These are phyloP conservation scores for Lipomyces mesembrius DNA, from an alignment of 805 yeast genomes.

Conservation along the genomic window DNA sequence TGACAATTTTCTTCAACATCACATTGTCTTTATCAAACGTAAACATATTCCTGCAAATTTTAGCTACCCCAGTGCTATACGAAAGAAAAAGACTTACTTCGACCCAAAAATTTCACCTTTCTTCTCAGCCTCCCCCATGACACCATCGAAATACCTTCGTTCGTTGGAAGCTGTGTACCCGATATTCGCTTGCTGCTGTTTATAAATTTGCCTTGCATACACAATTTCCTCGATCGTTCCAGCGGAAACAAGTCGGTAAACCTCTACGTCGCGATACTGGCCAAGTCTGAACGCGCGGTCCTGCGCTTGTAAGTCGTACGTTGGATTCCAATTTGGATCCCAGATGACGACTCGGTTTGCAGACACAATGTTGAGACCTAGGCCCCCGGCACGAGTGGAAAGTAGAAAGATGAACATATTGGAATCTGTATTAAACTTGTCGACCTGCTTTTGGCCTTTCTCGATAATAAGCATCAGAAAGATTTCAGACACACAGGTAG, in stretches of 20 bases:
- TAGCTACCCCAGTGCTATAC: not conserved
- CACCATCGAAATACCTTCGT: constrained; percentile 33
- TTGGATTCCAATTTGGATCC: constrained; percentile 36
- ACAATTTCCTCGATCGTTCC: constrained; percentile 35
- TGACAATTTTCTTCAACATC: constrained; percentile 21
- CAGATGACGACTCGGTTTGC: constrained; percentile 34
- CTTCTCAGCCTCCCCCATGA: constrained; percentile 21
- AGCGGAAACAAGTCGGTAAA: constrained; percentile 27
- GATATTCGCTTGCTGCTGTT: constrained; percentile 36
- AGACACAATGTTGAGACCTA: constrained; percentile 32
- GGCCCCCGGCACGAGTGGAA: constrained; percentile 34
- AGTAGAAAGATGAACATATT: constrained; percentile 24
- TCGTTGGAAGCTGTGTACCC: constrained; percentile 30
- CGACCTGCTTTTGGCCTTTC: constrained; percentile 26
- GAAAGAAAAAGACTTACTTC: not conserved
- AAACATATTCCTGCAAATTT: constrained; percentile 18
- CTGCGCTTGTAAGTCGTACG: constrained; percentile 35
- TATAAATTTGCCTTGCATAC: constrained; percentile 34
- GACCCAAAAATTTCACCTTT: constrained; percentile 32
- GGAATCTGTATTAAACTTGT: constrained; percentile 24
- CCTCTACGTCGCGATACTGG: constrained; percentile 33
- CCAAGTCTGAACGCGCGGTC: constrained; percentile 35
- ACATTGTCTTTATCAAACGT: constrained; percentile 6
- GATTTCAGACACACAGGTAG: not conserved
- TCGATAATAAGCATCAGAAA: not conserved